Evolutionary conservation across 768 basidiomycete species (phyloP).

Genomic region (Amanita inopinata): DNA sequence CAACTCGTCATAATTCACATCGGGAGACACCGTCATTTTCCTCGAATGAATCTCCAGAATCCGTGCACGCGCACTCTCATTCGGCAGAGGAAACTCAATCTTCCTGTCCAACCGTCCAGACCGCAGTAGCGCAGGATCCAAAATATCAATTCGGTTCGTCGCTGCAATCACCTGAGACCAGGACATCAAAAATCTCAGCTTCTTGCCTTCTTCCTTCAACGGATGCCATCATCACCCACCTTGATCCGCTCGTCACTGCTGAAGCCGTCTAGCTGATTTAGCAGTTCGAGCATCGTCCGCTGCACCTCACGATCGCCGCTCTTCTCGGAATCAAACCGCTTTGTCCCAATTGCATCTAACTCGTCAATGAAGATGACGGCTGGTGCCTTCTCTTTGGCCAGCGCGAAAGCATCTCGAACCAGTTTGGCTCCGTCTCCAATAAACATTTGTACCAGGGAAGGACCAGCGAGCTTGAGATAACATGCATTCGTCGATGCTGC

Average conservation of each 20-base stretch:
- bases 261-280: slow-evolving; percentile 98
- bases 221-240: slow-evolving; percentile 32
- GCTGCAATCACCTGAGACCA: slow-evolving; percentile 84
- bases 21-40: slow-evolving; percentile 82
- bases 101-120: slow-evolving; percentile 97
- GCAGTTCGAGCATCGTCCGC: slow-evolving; percentile 96
- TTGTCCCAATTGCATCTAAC: slow-evolving; percentile 97
- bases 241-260: slow-evolving; percentile 96
- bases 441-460: slow-evolving; percentile 99
- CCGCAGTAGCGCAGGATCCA: slow-evolving; percentile 96
- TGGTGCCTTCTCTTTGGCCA: slow-evolving; percentile 96
- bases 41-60: slow-evolving; percentile 96
- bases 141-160: slow-evolving; percentile 96
- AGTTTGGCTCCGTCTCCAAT: slow-evolving; percentile 99
- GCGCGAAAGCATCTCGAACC: slow-evolving; percentile 94
- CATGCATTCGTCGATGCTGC: slow-evolving; percentile 97
- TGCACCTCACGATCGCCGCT: slow-evolving; percentile 99
- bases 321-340: slow-evolving; percentile 98
- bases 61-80: slow-evolving; percentile 90
- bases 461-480: slow-evolving; percentile 95
- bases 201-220: slow-evolving; percentile 3
- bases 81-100: slow-evolving; percentile 97
- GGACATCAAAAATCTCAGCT: slow-evolving; percentile 9
- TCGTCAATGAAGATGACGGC: slow-evolving; percentile 99
- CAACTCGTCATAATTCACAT: slow-evolving; percentile 95